Evolutionary conservation across 2,329 filamentous ascomycete species (phyloP).

Genomic region (Drechslerella coelobrocha): DNA sequence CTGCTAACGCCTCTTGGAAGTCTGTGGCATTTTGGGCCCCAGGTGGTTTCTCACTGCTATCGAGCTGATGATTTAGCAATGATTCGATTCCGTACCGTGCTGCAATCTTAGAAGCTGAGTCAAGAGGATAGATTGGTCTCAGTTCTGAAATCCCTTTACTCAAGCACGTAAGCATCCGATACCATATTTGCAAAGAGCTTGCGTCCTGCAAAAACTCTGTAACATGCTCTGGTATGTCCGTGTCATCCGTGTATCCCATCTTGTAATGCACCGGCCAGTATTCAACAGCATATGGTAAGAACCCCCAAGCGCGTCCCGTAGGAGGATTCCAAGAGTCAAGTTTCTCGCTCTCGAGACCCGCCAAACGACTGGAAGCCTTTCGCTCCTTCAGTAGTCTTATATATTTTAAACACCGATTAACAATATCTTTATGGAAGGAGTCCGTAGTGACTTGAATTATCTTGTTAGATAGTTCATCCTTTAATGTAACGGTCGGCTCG

Average conservation of each 20-base stretch:
- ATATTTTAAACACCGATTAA: background rate
- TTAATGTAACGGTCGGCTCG: background rate
- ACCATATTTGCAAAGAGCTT: background rate
- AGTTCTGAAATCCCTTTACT: background rate
- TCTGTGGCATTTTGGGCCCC: background rate
- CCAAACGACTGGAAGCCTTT: background rate
- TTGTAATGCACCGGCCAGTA: background rate
- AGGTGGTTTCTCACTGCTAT: background rate
- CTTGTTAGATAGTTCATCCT: background rate
- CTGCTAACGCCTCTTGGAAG: background rate
- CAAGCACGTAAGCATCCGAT: background rate
- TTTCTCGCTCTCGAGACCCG: background rate
- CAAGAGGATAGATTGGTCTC: background rate
- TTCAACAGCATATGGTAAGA: background rate
- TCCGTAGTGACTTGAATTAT: background rate
- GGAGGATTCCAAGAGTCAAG: background rate
- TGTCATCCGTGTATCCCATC: background rate
- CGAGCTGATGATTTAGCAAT: background rate
- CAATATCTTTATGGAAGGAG: background rate
- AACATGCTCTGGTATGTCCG: background rate
- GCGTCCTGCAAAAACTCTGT: background rate
- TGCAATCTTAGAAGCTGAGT: background rate
- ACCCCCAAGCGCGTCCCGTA: conserved; percentile 1
- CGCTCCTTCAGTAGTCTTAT: background rate
- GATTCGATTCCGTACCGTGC: background rate